Conservation (phyloP, 2,329 filamentous ascomycete genomes). For the Bipolaris sorokiniana region DNA sequence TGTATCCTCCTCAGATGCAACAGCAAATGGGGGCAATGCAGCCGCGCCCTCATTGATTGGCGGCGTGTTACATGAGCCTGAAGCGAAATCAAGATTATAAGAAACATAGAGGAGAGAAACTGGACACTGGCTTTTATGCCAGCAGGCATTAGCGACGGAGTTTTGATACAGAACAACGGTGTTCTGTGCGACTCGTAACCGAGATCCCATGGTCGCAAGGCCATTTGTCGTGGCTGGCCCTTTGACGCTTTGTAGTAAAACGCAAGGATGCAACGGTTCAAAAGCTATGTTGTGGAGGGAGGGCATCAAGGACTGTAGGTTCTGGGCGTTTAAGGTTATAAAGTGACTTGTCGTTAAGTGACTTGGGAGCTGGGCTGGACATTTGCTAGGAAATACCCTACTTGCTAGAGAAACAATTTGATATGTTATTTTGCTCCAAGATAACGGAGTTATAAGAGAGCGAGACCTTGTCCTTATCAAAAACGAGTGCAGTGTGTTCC, state of each 20-base stretch:
- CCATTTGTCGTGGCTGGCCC: conserved; percentile 13
- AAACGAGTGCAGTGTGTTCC: neutral
- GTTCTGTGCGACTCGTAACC: neutral
- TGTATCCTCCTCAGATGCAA: conserved; percentile 56
- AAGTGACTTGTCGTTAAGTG: neutral
- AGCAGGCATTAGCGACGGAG: conserved; percentile 4
- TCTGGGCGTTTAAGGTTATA: conserved; percentile 8
- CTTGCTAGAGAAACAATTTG: conserved; percentile 14
- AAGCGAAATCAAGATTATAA: neutral
- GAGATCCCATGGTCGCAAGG: neutral
- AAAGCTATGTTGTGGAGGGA: conserved; percentile 3
- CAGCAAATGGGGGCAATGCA: conserved; percentile 58
- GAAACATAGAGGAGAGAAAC: neutral
- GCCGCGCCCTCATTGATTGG: conserved; percentile 53
- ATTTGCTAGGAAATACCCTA: conserved; percentile 17
- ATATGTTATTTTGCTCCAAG: neutral
- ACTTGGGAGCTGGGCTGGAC: conserved; percentile 4
- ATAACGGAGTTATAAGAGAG: neutral
- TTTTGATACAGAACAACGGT: conserved; percentile 1
- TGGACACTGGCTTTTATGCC: neutral
- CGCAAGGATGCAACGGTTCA: conserved; percentile 6
- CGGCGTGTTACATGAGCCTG: neutral
- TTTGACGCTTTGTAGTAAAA: conserved; percentile 4
- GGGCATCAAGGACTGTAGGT: conserved; percentile 8
- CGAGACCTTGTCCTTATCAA: neutral